Evolutionary conservation across 2,329 filamentous ascomycete species (phyloP).

Genomic region (Penicillium sp.): DNA sequence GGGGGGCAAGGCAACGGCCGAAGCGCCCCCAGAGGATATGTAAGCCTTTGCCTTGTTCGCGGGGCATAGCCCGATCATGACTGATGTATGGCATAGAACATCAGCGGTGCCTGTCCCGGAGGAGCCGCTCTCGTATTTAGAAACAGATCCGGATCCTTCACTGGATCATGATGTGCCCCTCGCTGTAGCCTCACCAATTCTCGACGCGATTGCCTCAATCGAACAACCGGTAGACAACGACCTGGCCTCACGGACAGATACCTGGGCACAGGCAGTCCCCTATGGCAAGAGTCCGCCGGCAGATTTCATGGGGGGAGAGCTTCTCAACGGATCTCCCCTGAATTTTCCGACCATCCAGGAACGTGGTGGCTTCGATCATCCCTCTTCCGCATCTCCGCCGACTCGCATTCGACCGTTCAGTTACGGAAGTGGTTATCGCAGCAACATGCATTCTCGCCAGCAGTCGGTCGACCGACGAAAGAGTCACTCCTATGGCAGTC

Average conservation of each 20-base stretch:
- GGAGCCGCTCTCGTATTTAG: conserved; percentile 39
- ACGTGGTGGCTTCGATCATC: conserved; percentile 46
- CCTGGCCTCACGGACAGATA: conserved; percentile 43
- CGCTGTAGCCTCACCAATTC: conserved; percentile 42
- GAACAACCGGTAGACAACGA: conserved; percentile 39
- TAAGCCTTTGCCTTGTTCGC: conserved; percentile 29
- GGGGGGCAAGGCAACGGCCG: conserved; percentile 37
- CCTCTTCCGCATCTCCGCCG: conserved; percentile 50
- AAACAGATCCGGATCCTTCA: conserved; percentile 27
- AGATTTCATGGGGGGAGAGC: conserved; percentile 40
- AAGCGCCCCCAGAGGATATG: conserved; percentile 40
- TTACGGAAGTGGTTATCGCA: conserved; percentile 45
- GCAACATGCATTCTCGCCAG: conserved; percentile 42
- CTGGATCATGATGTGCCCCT: conserved; percentile 31
- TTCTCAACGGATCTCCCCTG: conserved; percentile 44
- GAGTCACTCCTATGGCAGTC: conserved; percentile 43
- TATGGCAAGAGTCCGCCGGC: conserved; percentile 51
- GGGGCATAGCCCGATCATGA: conserved; percentile 5
- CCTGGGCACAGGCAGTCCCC: conserved; percentile 51
- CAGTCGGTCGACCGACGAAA: conserved; percentile 44
- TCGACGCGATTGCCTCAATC: conserved; percentile 43
- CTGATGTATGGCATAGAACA: conserved; percentile 31
- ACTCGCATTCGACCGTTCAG: conserved; percentile 48
- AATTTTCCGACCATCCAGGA: conserved; percentile 45
- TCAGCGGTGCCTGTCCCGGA: conserved; percentile 30